Percentiles rank a stretch among this genome's conserved stretches.
These are phyloP conservation scores for Candida insectalens DNA, from an alignment of 805 yeast genomes.

Conservation along the genomic window DNA sequence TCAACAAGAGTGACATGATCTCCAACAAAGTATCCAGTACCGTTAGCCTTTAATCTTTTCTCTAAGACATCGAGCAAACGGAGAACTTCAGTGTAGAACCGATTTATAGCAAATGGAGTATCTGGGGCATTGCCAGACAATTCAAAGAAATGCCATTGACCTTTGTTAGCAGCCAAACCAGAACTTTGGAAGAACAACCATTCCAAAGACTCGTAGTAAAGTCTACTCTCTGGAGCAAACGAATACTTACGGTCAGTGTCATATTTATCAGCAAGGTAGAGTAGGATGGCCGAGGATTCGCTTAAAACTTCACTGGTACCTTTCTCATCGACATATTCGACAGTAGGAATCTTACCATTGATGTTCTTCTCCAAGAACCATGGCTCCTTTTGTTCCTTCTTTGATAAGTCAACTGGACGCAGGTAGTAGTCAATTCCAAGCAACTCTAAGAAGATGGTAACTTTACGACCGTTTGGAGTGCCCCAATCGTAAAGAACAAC, in stretches of 20 bases:
- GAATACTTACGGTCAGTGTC: constrained; percentile 43
- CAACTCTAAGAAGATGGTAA: constrained; percentile 30
- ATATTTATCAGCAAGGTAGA: constrained; percentile 49
- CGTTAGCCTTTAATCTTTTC: constrained; percentile 35
- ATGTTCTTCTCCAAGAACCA: constrained; percentile 51
- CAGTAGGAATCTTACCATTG: constrained; percentile 55
- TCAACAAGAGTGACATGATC: constrained; percentile 54
- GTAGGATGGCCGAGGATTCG: constrained; percentile 56
- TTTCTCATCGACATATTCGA: constrained; percentile 29
- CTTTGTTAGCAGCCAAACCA: constrained; percentile 53
- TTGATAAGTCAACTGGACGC: constrained; percentile 30
- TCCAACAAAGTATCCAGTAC: constrained; percentile 49
- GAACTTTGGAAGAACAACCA: constrained; percentile 51
- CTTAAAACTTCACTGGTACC: constrained; percentile 36
- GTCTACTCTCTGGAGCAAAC: constrained; percentile 26
- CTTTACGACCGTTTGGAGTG: constrained; percentile 39
- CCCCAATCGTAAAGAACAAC: constrained; percentile 31
- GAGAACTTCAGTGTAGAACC: constrained; percentile 41
- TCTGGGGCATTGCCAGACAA: constrained; percentile 31
- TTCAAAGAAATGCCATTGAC: constrained; percentile 45
- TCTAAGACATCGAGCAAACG: constrained; percentile 49
- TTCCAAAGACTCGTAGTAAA: constrained; percentile 44
- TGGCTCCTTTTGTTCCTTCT: constrained; percentile 40
- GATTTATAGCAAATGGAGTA: constrained; percentile 43
- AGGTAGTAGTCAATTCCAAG: constrained; percentile 33